Percentiles rank a stretch among this genome's conserved stretches.
Evolutionary conservation across 768 basidiomycete species (phyloP).

Genomic region (Naganishia vishniacii): DNA sequence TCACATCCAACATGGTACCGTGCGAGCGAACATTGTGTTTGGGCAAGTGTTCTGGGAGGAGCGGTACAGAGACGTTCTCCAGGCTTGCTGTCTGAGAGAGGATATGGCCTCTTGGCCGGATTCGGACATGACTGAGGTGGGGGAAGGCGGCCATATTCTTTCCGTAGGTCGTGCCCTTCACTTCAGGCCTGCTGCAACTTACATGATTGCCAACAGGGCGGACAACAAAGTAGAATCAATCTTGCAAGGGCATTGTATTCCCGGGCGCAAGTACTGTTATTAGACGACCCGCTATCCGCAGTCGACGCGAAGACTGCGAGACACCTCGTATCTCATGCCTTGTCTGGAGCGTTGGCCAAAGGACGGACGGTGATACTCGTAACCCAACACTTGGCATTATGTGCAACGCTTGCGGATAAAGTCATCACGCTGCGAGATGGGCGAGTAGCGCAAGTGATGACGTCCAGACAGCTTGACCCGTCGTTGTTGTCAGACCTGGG

Average conservation of each 20-base stretch:
- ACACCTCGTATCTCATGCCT: conserved; percentile 37
- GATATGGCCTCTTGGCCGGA: conserved; percentile 39
- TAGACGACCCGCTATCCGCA: conserved; percentile 43
- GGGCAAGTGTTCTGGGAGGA: conserved; percentile 40
- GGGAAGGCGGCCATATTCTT: conserved; percentile 37
- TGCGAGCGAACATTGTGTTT: conserved; percentile 55
- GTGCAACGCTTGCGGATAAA: conserved; percentile 27
- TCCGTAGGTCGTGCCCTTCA: background rate
- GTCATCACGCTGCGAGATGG: too few relatives aligned
- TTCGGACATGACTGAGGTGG: conserved; percentile 45
- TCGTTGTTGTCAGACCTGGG: too few relatives aligned
- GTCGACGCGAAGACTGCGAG: conserved; percentile 45
- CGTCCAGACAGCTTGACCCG: too few relatives aligned
- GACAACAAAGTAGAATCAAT: conserved; percentile 16
- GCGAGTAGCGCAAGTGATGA: too few relatives aligned
- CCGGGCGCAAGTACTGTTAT: conserved; percentile 36
- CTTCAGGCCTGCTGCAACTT: background rate
- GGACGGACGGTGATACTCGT: conserved; percentile 44
- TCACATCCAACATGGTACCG: conserved; percentile 40
- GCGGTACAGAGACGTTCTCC: conserved; percentile 37
- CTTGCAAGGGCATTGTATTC: conserved; percentile 45
- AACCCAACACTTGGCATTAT: conserved; percentile 45
- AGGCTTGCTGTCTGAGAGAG: conserved; percentile 34
- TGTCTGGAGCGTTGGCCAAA: conserved; percentile 31
- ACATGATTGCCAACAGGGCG: background rate